A percentile compares a stretch with the other conserved stretches of the same genome.
phyloP scores from a whole-genome alignment of 2,329 filamentous ascomycete species.

The Coleophoma eucalyptorum region DNA sequence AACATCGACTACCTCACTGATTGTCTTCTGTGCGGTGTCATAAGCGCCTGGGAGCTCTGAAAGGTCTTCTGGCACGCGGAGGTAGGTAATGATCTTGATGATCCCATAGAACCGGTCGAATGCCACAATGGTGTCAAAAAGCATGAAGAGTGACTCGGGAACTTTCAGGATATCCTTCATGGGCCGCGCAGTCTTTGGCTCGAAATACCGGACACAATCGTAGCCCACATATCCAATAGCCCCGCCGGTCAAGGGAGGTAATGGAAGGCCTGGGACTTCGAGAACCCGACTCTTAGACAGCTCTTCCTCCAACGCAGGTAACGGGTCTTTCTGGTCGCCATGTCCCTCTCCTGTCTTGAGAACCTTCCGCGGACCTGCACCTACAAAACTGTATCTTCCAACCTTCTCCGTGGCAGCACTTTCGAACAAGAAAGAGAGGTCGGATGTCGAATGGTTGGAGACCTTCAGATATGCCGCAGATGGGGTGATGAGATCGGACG shows the following conservation, averaged over 20 bases:
- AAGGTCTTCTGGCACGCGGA: slow-evolving; percentile 61
- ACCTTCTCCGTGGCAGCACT: slow-evolving; percentile 92
- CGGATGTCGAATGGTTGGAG: slow-evolving; percentile 67
- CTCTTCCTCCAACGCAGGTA: slow-evolving; percentile 78
- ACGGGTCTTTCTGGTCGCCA: slow-evolving; percentile 78
- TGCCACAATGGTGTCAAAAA: slow-evolving; percentile 90
- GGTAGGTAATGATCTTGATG: slow-evolving; percentile 89
- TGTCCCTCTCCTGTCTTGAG: slow-evolving; percentile 85
- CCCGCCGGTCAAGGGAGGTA: slow-evolving; percentile 86
- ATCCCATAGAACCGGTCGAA: slow-evolving; percentile 94
- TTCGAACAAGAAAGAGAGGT: slow-evolving; percentile 92
- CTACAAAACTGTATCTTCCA: slow-evolving; percentile 93
- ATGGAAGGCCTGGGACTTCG: slow-evolving; percentile 73
- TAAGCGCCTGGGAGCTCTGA: slow-evolving; percentile 66
- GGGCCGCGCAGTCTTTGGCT: slow-evolving; percentile 88
- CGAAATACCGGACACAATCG: slow-evolving; percentile 96
- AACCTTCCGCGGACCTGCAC: slow-evolving; percentile 74
- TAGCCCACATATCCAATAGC: slow-evolving; percentile 97
- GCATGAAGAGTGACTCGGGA: slow-evolving; percentile 94
- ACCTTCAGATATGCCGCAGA: slow-evolving; percentile 95
- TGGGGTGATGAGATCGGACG: slow-evolving; percentile 89
- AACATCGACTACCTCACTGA: slow-evolving; percentile 65
- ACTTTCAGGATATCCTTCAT: slow-evolving; percentile 86
- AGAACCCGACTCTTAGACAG: slow-evolving; percentile 76
- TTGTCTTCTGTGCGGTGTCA: slow-evolving; percentile 56